Base-by-base conservation (phyloP, 345 rosid genomes). In the Excoecaria agallocha region DNA sequence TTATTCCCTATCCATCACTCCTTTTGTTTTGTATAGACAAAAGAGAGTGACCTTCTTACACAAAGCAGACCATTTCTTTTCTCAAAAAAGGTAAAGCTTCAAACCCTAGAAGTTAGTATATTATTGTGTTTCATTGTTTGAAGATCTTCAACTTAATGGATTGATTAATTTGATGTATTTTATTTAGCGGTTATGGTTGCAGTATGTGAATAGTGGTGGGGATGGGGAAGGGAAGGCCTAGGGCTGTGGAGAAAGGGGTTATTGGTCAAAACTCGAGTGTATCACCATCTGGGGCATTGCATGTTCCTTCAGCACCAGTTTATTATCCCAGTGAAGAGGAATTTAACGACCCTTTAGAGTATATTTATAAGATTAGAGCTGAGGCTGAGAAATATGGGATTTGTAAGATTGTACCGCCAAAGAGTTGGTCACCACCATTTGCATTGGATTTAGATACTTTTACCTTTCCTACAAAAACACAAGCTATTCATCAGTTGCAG, bases 401-500 rank as follows among this genome's bases (percentile, higher is more conserved):
- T 76, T 94, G 98, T 78, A 92, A 84, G 82, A 94, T 94, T 80
- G 97, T 94, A 52, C 98, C 98, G 1, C 98, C 98, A 0, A 74
- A 80, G 71, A 45, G 49, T 62, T 92, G 98, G 97, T 82, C 77
- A 39, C 95, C 98, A 0, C 97, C 98, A 19, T 92, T 90, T 62
- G 93, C 90, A 0, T 82, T 94, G 86, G 81, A 88, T 74, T 59
- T 83, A 81, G 86, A 85, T 65, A 79, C 86, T 45, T 91, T 94
- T 74, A 85, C 79, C 56, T 92, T 94, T 66, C 97, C 97, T 0
- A 94, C 97, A 0, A 94, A 94, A 77, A 89, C 98, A 6, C 98
- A 94, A 79, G 98, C 94, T 45, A 94, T 94, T 86, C 98, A 94
- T 66, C 96, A 87, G 86, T 84, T 94, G 84, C 98, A 94, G 82